These are phyloP conservation scores for Nemania serpens DNA, from an alignment of 2,329 filamentous ascomycete species.

Conservation along the genomic window DNA sequence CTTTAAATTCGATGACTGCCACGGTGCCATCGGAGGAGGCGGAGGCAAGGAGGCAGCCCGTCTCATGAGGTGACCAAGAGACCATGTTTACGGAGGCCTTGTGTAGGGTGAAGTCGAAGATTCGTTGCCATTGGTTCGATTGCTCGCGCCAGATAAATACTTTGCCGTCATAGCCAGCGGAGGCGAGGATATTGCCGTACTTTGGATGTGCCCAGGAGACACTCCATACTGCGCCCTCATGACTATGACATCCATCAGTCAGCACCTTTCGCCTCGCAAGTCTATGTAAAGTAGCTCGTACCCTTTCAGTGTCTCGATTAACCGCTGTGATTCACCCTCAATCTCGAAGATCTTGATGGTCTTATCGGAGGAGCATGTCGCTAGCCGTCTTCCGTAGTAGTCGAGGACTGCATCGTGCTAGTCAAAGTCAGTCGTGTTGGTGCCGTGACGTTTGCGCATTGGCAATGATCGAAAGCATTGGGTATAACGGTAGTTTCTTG, in stretches of 20 bases:
- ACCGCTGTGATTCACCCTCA: constrained; percentile 85
- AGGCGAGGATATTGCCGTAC: constrained; percentile 96
- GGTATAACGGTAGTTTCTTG: constrained; percentile 4
- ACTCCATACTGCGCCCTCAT: constrained; percentile 97
- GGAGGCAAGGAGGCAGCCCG: constrained; percentile 90
- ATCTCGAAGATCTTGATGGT: constrained; percentile 99
- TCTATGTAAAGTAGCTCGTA: constrained; percentile 49
- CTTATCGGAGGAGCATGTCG: constrained; percentile 96
- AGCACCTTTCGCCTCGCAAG: constrained; percentile 20
- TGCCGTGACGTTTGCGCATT: constrained; percentile 8
- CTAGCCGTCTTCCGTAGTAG: constrained; percentile 95
- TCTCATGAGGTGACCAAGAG: constrained; percentile 96
- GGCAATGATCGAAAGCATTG: background rate
- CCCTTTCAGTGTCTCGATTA: constrained; percentile 95
- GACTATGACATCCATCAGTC: constrained; percentile 56
- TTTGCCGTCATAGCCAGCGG: constrained; percentile 94
- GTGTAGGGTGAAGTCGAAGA: constrained; percentile 92
- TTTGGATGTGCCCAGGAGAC: constrained; percentile 98
- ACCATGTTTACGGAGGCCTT: constrained; percentile 97
- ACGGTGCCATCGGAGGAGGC: constrained; percentile 94
- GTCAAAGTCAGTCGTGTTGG: constrained; percentile 29
- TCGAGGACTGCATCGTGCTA: constrained; percentile 98
- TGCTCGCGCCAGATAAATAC: constrained; percentile 98
- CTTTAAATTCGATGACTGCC: constrained; percentile 93
- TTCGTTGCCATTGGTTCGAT: constrained; percentile 74